Conservation (phyloP, 208 protist genomes). For the Phytomonas sp. region DNA sequence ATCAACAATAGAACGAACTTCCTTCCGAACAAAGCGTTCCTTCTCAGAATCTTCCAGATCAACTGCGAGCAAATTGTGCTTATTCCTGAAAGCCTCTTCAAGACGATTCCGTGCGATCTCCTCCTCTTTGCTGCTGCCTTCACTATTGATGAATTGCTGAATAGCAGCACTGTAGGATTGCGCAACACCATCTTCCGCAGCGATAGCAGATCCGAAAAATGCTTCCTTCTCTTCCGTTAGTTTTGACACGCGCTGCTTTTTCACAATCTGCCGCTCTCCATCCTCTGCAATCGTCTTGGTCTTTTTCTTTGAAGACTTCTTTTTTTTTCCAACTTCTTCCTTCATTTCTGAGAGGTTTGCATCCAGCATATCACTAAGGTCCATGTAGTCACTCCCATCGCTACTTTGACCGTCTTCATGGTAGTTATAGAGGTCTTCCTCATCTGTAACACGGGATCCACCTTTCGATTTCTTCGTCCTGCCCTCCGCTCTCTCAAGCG, state of each 20-base stretch:
- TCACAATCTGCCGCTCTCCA: slow-evolving; percentile 23
- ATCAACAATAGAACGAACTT: slow-evolving; percentile 61
- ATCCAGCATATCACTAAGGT: slow-evolving; percentile 84
- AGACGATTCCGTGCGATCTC: slow-evolving; percentile 27
- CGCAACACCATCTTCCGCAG: slow-evolving; percentile 19
- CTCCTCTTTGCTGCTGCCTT: slow-evolving; percentile 18
- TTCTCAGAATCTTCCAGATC: slow-evolving; percentile 72
- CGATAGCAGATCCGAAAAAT: slow-evolving; percentile 33
- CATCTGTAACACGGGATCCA: slow-evolving; percentile 15
- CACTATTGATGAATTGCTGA: slow-evolving; percentile 27
- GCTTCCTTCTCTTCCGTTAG: slow-evolving; percentile 54
- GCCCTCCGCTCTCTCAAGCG: slow-evolving; percentile 30
- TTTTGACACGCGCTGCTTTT: slow-evolving; percentile 29
- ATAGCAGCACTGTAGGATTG: slow-evolving; percentile 36
- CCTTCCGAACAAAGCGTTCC: slow-evolving; percentile 36
- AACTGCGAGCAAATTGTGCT: slow-evolving; percentile 58
- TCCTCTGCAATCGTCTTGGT: slow-evolving; percentile 24
- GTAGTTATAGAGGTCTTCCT: slow-evolving; percentile 45
- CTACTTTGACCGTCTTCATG: slow-evolving; percentile 42
- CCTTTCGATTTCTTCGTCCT: slow-evolving; percentile 1
- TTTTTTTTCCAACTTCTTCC: slow-evolving; percentile 24
- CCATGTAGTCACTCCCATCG: slow-evolving; percentile 69
- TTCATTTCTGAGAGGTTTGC: slow-evolving; percentile 18
- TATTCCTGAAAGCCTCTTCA: slow-evolving; percentile 44
- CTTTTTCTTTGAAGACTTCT: slow-evolving; percentile 34